A percentile compares a stretch with the other conserved stretches of the same genome.
Evolutionary conservation across 305 asterid genomes (phyloP).

Genomic region (Euphrasia arctica): DNA sequence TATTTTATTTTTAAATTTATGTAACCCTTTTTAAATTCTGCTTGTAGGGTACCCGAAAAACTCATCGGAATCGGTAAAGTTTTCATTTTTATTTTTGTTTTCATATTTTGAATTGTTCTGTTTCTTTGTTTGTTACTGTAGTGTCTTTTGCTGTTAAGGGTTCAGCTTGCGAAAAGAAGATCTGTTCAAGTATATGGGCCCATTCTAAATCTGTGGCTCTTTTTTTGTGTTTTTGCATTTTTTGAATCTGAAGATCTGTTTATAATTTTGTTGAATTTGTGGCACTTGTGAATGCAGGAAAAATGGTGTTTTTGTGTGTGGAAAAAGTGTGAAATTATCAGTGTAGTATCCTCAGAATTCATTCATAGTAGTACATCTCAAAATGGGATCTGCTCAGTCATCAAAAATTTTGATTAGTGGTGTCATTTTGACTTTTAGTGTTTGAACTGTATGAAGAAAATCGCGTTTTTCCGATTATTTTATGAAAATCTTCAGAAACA

Average conservation of each 20-base stretch:
- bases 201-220: background rate
- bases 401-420: conserved; percentile 31
- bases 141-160: background rate
- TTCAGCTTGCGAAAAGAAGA: background rate
- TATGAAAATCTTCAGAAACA: conserved; percentile 5
- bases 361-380: background rate
- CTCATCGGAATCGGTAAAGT: too few relatives aligned
- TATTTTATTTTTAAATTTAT: background rate
- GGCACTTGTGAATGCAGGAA: background rate
- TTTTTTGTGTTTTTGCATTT: background rate
- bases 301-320: background rate
- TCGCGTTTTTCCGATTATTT: background rate
- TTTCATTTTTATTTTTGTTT: background rate
- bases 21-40: conserved; percentile 19
- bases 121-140: background rate
- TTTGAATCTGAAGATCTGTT: background rate
- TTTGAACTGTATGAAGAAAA: conserved; percentile 15
- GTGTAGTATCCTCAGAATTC: background rate
- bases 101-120: background rate
- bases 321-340: background rate
- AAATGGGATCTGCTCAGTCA: background rate
- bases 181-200: too few relatives aligned
- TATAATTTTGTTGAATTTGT: background rate
- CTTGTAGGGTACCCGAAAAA: conserved; percentile 11
- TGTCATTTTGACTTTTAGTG: conserved; percentile 31